Base-by-base conservation (phyloP, 139 green algal species). In the Gonium pectorale region DNA sequence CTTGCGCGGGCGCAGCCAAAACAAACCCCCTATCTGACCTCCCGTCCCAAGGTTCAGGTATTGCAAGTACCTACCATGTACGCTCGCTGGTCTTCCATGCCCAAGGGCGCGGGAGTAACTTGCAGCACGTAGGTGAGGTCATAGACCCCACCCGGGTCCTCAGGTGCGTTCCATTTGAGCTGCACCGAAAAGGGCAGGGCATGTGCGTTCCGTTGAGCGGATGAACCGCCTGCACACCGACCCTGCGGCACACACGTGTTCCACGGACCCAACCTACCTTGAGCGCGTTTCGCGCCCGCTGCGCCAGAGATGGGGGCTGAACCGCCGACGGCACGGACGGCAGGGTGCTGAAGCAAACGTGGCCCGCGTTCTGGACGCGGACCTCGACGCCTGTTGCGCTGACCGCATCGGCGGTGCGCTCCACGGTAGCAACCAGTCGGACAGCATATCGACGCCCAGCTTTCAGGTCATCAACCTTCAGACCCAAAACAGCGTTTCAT, bases 111-210 rank as follows among this genome's bases (percentile, higher is more conserved):
- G 6, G 91, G 89, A n/a, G 56, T 51, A 40, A 95, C 83, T 83
- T 92, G 75, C 73, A 91, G 78, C 46, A 90, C 74, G 69, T 95
- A 96, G 9, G 67, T 59, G 17, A 89, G 78, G 21, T 82, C 67
- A 52, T 94, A 90, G 22, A 85, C 66, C 15, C 93, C 93, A 26
- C 93, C 93, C 46, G 90, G 91, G 64, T 96, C 93, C 60, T 93
- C 89, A 1, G 93, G 93, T 43, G 89, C 64, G 22, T 44, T 71
- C 91, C 93, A 96, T 70, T 94, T 93, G 35, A 96, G 83, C 91
- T 96, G 87, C 89, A 83, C 22, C 54, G 9, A 3, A 74, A n/a
- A n/a, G n/a, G n/a, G n/a, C n/a, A n/a, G n/a, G n/a, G n/a, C n/a
- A n/a, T n/a, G n/a, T n/a, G n/a, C n/a, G n/a, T n/a, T n/a, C n/a